Conservation (phyloP, 768 basidiomycete species). For the Thelephora aurantiotincta region DNA sequence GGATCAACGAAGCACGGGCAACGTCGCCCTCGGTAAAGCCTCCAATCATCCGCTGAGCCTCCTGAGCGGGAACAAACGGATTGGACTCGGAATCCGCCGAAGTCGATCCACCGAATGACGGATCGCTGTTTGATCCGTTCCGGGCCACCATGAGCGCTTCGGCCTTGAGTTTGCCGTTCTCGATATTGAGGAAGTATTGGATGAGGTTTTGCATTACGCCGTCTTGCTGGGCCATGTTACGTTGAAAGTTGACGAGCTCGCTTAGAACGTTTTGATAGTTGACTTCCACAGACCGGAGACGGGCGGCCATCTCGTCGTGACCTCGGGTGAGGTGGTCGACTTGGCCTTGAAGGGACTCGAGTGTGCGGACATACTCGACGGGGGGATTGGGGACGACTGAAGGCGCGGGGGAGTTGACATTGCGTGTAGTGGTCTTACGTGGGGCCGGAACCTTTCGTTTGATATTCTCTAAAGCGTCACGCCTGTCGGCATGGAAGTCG, state of each 20-base stretch:
- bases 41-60: constrained; percentile 37
- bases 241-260: constrained; percentile 62
- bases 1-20: constrained; percentile 53
- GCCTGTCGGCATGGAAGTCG: constrained; percentile 36
- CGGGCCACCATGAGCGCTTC: constrained; percentile 10
- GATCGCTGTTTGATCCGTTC: background rate
- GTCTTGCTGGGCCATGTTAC: constrained; percentile 74
- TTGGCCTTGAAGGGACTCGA: constrained; percentile 31
- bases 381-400: constrained; percentile 11
- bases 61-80: constrained; percentile 43
- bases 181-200: constrained; percentile 65
- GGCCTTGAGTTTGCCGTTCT: constrained; percentile 29
- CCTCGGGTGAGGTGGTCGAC: constrained; percentile 31
- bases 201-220: constrained; percentile 70
- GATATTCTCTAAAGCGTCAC: constrained; percentile 48
- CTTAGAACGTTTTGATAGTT: constrained; percentile 56
- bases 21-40: constrained; percentile 40
- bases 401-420: constrained; percentile 14
- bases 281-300: constrained; percentile 42
- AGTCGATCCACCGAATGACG: background rate
- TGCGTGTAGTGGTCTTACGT: constrained; percentile 16
- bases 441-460: constrained; percentile 40
- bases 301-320: constrained; percentile 36
- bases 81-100: constrained; percentile 19
- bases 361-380: constrained; percentile 8